Evolutionary conservation across 2,329 filamentous ascomycete genomes (phyloP), one percentile per base, ranked within the genome.

Genomic region (Chaetomiaceae sp.): DNA sequence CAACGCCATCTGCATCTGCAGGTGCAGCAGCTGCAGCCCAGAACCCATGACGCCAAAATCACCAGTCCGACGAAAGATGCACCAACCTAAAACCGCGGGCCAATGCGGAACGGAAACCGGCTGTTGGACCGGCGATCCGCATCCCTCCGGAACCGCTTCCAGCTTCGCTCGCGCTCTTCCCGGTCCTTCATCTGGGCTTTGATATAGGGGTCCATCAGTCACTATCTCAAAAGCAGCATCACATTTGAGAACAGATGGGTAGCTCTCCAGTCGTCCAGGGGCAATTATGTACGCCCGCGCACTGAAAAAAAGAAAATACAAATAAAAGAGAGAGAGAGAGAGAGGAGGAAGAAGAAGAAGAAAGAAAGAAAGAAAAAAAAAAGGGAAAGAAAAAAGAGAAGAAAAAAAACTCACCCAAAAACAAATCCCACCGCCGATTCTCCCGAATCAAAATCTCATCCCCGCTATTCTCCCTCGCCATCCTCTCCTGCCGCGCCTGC

Each of bases 401-500:
- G n/a, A n/a, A 16, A 5, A 40, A 16, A 36, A 54, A 73, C 77
- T 68, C 65, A 81, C 81, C 72, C 14, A 84, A 66, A 56, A 83
- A 77, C 72, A 75, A 80, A 64, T 84, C 81, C 81, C 81, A 84
- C 43, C 79, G 73, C 54, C 73, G 70, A 59, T 84, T 79, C 68
- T 85, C 81, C 29, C 74, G 70, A 38, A 78, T 67, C 50, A 86
- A 68, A 37, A 81, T 67, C 53, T 80, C 79, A 23, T 78, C 77
- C 1, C 74, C 74, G 34, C 72, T 74, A 44, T 75, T 71, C 67
- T 85, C 78, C 48, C 77, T 71, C n/a, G 75, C 74, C 25, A 85
- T 66, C 56, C 84, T 73, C 62, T 80, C 79, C n/a, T 70, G 68
- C 38, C 80, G 73, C 7, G 82, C 81, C 56, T 74, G 67, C 9